Evolutionary conservation across 1,284 basidiomycete species (phyloP), one percentile per base, ranked within the genome.

Genomic region (Ustilago hordei): DNA sequence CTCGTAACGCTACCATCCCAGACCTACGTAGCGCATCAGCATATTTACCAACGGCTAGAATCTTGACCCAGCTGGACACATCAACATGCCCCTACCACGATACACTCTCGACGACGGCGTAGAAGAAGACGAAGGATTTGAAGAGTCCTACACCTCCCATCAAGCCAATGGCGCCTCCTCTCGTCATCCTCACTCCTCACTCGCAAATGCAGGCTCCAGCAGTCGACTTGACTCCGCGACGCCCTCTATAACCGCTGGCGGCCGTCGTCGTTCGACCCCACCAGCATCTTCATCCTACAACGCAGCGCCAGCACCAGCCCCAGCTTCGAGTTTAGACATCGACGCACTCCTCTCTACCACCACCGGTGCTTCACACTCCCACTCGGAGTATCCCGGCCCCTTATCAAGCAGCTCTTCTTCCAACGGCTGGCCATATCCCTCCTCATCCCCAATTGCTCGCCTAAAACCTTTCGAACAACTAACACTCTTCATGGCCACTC

Each of bases 51-150:
- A 3, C 23, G 23, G 23, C 23, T 28, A 28, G 23, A 28, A 28
- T 2, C 23, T 28, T 28, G 23, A 28, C 23, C 23, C 23, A 28
- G 23, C 4, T 9, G 55, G 39, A 17, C 28, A 6, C 6, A 11
- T 32, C 19, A 57, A 15, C 11, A 75, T 75, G 74, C 65, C 64
- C 31, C 69, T 68, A 0, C 74, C 74, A 54, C 67, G 69, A 31
- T 76, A 76, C 65, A 63, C 61, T 1, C 52, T 76, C 5, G 74
- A 76, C 61, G 65, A 69, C 34, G 68, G 59, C n/a, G 62, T 19
- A 8, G 74, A 76, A 2, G 73, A 55, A 23, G 65, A 69, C 47
- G 69, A 71, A 50, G 65, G 70, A 6, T 59, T 69, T 13, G 55
- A 69, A 32, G 66, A 65, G 53, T 69, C 71, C 17, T 69, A 74